Percentiles rank a stretch among this genome's conserved stretches.
phyloP scores from a whole-genome alignment of 192 early-diverging fungal genomes.

The Linnemannia elongata region DNA sequence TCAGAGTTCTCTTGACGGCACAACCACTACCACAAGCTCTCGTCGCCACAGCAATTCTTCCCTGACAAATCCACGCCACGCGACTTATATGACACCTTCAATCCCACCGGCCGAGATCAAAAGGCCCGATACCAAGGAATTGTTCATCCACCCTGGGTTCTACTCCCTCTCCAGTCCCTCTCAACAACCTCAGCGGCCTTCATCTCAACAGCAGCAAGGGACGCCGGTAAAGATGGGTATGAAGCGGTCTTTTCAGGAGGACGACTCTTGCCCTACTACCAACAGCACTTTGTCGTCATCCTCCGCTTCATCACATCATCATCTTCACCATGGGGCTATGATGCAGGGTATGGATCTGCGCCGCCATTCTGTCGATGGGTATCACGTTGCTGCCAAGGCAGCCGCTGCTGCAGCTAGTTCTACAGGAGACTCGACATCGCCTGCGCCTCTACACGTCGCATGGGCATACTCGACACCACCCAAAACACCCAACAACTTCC shows the following conservation, averaged over 20 bases:
- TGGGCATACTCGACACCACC: constrained; percentile 21
- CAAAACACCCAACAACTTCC: constrained; percentile 17
- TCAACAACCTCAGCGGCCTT: background rate
- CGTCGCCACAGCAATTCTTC: background rate
- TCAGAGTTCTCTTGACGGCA: background rate
- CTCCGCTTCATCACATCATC: background rate
- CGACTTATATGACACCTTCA: background rate
- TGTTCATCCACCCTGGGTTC: constrained; percentile 51
- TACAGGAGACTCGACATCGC: background rate
- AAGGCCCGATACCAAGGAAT: constrained; percentile 14
- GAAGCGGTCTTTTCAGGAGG: constrained; percentile 33
- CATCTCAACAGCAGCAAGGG: background rate
- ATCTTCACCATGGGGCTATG: background rate
- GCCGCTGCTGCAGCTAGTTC: background rate
- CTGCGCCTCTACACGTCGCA: background rate
- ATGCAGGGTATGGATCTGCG: background rate
- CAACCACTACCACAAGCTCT: too few species aligned
- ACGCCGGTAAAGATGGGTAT: background rate
- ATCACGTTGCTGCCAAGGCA: constrained; percentile 5
- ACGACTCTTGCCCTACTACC: background rate
- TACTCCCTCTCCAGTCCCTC: constrained; percentile 22
- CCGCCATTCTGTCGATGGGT: constrained; percentile 13
- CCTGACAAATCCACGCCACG: background rate
- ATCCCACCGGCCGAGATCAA: constrained; percentile 22
- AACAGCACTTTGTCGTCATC: background rate